Evolutionary conservation across 768 basidiomycete species (phyloP).

Genomic region (Russula emetica): DNA sequence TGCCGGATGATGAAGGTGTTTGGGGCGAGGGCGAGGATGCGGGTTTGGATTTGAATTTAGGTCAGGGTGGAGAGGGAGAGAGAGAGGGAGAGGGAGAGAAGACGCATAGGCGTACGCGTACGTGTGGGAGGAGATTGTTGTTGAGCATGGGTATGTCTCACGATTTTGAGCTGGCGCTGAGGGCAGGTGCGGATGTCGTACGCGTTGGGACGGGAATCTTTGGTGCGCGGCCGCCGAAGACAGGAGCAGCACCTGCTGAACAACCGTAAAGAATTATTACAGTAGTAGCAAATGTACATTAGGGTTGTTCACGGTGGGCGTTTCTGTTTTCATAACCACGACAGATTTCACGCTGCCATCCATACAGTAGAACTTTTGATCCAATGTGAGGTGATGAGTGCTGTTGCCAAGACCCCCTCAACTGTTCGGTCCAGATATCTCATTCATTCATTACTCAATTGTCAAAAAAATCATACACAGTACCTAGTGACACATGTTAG

Average conservation of each 20-base stretch:
- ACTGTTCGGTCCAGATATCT: too few relatives aligned
- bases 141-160: conserved; percentile 97
- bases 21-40: conserved; percentile 28
- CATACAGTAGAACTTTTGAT: too few relatives aligned
- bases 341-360: too few relatives aligned
- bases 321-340: too few relatives aligned
- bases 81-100: conserved; percentile 44
- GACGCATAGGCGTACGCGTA: not conserved
- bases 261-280: not conserved
- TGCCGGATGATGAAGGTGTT: conserved; percentile 33
- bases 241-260: not conserved
- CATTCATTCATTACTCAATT: too few relatives aligned
- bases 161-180: conserved; percentile 85
- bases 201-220: conserved; percentile 77
- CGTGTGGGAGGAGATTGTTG: conserved; percentile 44
- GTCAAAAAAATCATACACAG: too few relatives aligned
- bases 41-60: not conserved
- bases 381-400: too few relatives aligned
- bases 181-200: conserved; percentile 80
- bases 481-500: too few relatives aligned
- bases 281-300: not conserved
- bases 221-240: conserved; percentile 22
- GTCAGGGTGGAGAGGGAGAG: not conserved
- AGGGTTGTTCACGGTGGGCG: too few relatives aligned
- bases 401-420: too few relatives aligned